phyloP scores from a whole-genome alignment of 2,329 filamentous ascomycete species.

The Fusarium nematophilum region DNA sequence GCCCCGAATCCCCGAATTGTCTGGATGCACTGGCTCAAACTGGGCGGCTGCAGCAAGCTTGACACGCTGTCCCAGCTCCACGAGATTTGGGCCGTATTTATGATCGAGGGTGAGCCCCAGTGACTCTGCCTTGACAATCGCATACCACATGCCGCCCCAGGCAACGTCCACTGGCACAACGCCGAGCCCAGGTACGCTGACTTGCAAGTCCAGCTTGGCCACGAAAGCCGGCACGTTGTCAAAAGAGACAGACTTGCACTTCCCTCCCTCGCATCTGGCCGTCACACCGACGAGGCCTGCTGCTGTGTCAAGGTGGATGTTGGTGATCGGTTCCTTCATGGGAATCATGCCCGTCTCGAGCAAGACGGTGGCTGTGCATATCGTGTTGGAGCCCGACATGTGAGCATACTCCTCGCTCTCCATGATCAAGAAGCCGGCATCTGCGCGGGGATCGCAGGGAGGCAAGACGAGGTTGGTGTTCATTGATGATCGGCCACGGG shows the following conservation, averaged over 20 bases:
- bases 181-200: slow-evolving; percentile 55
- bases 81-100: slow-evolving; percentile 48
- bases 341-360: slow-evolving; percentile 60
- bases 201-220: slow-evolving; percentile 50
- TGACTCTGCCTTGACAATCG: slow-evolving; percentile 53
- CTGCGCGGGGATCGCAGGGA: slow-evolving; percentile 56
- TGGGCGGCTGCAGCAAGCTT: slow-evolving; percentile 51
- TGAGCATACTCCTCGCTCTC: slow-evolving; percentile 56
- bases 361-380: slow-evolving; percentile 57
- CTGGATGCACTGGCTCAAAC: slow-evolving; percentile 55
- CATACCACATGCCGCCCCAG: slow-evolving; percentile 60
- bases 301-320: slow-evolving; percentile 55
- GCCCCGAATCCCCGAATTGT: slow-evolving; percentile 54
- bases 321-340: slow-evolving; percentile 57
- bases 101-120: slow-evolving; percentile 51
- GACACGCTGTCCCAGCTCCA: slow-evolving; percentile 57
- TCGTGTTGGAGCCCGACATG: slow-evolving; percentile 58
- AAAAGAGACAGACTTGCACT: slow-evolving; percentile 57
- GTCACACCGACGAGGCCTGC: slow-evolving; percentile 56
- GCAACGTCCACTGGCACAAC: slow-evolving; percentile 55
- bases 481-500: slow-evolving; percentile 56
- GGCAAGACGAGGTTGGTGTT: slow-evolving; percentile 55
- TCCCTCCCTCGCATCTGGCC: slow-evolving; percentile 55
- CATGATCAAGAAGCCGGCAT: slow-evolving; percentile 60
- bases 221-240: slow-evolving; percentile 59